Base-by-base conservation (phyloP, 106 monocot species). In the Apostasia ramifera region DNA sequence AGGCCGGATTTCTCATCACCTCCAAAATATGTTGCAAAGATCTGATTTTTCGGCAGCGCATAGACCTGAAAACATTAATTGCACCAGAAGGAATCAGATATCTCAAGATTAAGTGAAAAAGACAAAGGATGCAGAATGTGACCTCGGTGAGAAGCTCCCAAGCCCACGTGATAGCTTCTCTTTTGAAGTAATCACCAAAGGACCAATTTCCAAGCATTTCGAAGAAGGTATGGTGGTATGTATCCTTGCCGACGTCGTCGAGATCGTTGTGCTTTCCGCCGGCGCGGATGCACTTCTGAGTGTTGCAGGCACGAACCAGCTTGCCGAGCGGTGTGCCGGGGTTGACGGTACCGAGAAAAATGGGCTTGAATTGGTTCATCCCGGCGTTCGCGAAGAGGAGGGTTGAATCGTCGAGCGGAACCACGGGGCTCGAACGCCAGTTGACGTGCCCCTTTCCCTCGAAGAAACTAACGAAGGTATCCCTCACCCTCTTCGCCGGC, bases 161-260 rank as follows among this genome's bases (percentile, higher is more conserved):
- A 6, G 89, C 95, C 82, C 82, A 95, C 1, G 71, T 47, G 40
- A 95, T 92, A 6, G 92, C 95, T 56, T 95, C 92, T 51, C 57
- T 72, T 76, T 95, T 95, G 78, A 95, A 95, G 72, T 95, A 95
- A 71, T 92, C 92, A 46, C 95, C 95, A 56, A 95, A 95, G 0
- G 95, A 95, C 95, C 95, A 95, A 51, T 95, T 95, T 39, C 95
- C 95, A 2, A 95, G 82, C 95, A 95, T 95, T 86, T 95, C 95
- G 61, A 95, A 95, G 82, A 95, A 95, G 38, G 95, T 95, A 44
- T 95, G 95, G 67, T 95, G 95, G 69, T 95, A 95, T 1, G 92
- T 95, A 40, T 95, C 95, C 79, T 95, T 95, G 4, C 95, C 95
- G 9, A 95, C 95, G 15, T 95, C 95, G 63, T 95, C 95, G 40